Percentiles rank a stretch among this genome's conserved stretches.
Evolutionary conservation across 1,284 basidiomycete genomes (phyloP).

Genomic region (Irpex sp.): DNA sequence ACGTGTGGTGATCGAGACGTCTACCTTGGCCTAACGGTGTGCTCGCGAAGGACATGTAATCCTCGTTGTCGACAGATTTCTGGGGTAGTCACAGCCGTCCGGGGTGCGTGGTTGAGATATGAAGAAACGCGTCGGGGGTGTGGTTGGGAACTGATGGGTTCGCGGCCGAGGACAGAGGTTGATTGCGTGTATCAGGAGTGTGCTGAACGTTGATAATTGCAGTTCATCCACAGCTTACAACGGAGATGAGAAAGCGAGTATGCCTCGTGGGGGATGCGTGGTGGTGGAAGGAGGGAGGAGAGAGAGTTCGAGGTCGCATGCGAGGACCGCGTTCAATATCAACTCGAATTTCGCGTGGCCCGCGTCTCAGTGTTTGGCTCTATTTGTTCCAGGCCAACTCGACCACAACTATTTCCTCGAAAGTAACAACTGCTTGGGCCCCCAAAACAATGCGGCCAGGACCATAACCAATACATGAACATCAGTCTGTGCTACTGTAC

Average conservation of each 20-base stretch:
- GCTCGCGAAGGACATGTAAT: conserved; percentile 77
- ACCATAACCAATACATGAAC: background rate
- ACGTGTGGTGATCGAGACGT: conserved; percentile 73
- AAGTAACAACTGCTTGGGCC: background rate
- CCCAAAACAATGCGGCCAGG: background rate
- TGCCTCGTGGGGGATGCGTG: conserved; percentile 11
- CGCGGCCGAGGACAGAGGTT: background rate
- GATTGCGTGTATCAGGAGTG: conserved; percentile 5
- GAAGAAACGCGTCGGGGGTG: conserved; percentile 7
- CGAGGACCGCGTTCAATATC: background rate
- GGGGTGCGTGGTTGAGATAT: background rate
- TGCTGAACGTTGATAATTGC: background rate
- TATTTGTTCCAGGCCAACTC: background rate
- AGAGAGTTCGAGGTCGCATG: background rate
- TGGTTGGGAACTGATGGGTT: conserved; percentile 2
- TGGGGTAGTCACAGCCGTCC: background rate
- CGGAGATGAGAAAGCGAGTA: background rate
- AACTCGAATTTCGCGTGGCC: conserved; percentile 1
- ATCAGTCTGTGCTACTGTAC: background rate
- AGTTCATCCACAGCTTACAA: conserved; percentile 1
- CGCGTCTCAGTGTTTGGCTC: background rate
- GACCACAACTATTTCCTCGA: background rate
- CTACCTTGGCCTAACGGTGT: conserved; percentile 78
- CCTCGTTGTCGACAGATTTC: conserved; percentile 14
- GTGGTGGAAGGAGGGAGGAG: background rate